phyloP scores from a whole-genome alignment of 1,139 yeast genomes.

The Lodderomyces beijingensis region DNA sequence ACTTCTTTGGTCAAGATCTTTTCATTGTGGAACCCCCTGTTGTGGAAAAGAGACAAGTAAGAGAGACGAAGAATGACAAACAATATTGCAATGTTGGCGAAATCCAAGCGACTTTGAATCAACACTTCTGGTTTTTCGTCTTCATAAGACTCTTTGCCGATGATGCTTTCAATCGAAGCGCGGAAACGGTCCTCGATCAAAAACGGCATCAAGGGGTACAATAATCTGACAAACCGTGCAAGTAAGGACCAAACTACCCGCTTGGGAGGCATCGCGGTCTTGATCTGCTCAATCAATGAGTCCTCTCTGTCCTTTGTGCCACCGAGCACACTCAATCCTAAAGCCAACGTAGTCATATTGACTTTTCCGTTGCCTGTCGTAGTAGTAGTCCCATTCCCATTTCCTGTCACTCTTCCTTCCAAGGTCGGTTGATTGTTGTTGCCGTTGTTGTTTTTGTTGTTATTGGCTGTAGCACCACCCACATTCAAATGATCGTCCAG shows the following conservation, averaged over 20 bases:
- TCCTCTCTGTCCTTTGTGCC: slow-evolving; percentile 23
- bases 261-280: slow-evolving; percentile 27
- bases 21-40: slow-evolving; percentile 26
- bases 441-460: background rate
- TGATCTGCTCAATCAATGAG: slow-evolving; percentile 23
- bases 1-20: slow-evolving; percentile 17
- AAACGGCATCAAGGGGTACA: slow-evolving; percentile 30
- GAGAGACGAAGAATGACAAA: slow-evolving; percentile 28
- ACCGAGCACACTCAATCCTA: slow-evolving; percentile 23
- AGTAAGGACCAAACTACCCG: slow-evolving; percentile 25
- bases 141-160: slow-evolving; percentile 24
- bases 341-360: slow-evolving; percentile 16
- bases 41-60: slow-evolving; percentile 32
- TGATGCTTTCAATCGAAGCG: slow-evolving; percentile 16
- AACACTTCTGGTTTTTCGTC: slow-evolving; percentile 13
- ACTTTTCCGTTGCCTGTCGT: slow-evolving; percentile 4
- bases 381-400: background rate
- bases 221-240: slow-evolving; percentile 21
- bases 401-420: background rate
- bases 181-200: slow-evolving; percentile 26
- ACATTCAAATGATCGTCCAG: slow-evolving; percentile 26
- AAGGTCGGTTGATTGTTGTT: background rate
- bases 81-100: slow-evolving; percentile 29
- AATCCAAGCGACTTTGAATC: slow-evolving; percentile 26
- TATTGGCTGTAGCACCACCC: background rate